These are phyloP conservation scores for Zygosaccharomyces sapae DNA, from an alignment of 1,139 yeast species.

Conservation along the genomic window DNA sequence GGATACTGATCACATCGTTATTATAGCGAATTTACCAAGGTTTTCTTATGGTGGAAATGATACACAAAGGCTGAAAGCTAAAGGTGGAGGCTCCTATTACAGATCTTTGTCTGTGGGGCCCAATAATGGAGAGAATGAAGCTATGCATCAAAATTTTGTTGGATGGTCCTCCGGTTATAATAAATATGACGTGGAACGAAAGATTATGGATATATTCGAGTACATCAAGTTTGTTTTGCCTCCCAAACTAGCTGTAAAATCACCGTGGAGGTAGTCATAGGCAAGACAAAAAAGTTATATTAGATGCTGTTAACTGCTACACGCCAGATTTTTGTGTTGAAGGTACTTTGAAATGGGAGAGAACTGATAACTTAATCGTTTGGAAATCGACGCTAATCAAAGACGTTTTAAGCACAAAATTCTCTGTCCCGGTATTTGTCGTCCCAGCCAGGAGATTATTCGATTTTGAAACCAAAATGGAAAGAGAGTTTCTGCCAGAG, in stretches of 20 bases:
- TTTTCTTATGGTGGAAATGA: slow-evolving; percentile 6
- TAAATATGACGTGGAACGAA: slow-evolving; percentile 21
- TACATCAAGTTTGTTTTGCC: slow-evolving; percentile 48
- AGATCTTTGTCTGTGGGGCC: slow-evolving; percentile 33
- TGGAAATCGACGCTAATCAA: slow-evolving; percentile 61
- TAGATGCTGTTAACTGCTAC: slow-evolving; percentile 59
- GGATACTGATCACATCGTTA: slow-evolving; percentile 61
- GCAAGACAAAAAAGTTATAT: slow-evolving; percentile 54
- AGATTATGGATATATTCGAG: slow-evolving; percentile 42
- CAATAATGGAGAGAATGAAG: slow-evolving; percentile 29
- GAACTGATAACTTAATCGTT: slow-evolving; percentile 49
- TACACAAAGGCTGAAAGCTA: slow-evolving; percentile 17
- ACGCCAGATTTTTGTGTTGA: slow-evolving; percentile 50
- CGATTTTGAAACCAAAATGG: slow-evolving; percentile 45
- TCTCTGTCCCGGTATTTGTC: slow-evolving; percentile 64
- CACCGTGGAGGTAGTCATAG: slow-evolving; percentile 61
- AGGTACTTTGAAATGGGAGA: slow-evolving; percentile 53
- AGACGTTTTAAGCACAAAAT: slow-evolving; percentile 58
- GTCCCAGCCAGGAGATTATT: slow-evolving; percentile 65
- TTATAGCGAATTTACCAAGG: slow-evolving; percentile 45
- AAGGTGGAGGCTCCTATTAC: slow-evolving; percentile 28
- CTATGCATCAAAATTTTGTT: slow-evolving; percentile 18
- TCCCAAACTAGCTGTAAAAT: slow-evolving; percentile 51
- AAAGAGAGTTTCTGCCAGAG: slow-evolving; percentile 12
- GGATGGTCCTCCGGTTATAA: slow-evolving; percentile 35